Conservation (phyloP, 148 eudicot species). For the Gaultheria prostrata region DNA sequence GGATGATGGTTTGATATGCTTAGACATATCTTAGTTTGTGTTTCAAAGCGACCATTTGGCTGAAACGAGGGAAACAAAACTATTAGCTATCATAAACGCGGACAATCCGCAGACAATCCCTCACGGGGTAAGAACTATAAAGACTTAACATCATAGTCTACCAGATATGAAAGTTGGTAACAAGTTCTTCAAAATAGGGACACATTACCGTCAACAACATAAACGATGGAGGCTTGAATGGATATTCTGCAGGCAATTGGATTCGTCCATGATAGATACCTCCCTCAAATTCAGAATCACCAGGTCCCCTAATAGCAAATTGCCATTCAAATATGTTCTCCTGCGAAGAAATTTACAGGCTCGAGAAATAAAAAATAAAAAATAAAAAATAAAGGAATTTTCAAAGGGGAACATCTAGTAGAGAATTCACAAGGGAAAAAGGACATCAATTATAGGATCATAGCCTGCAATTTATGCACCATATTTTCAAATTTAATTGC, state of each 20-base stretch:
- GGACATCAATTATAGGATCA: not conserved
- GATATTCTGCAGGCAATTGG: slow-evolving; percentile 92
- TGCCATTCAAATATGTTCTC: slow-evolving; percentile 99
- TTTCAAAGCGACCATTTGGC: slow-evolving; percentile 99
- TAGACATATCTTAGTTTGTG: slow-evolving; percentile 94
- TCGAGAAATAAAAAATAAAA: not conserved
- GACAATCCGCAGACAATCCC: too few relatives aligned
- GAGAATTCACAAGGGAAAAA: not conserved
- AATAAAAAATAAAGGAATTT: too few relatives aligned
- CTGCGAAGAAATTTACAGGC: slow-evolving; percentile 30
- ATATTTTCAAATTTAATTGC: not conserved
- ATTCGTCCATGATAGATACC: slow-evolving; percentile 97
- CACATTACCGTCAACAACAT: slow-evolving; percentile 80
- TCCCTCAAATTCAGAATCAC: slow-evolving; percentile 92
- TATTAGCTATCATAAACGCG: not conserved
- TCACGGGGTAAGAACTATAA: not conserved
- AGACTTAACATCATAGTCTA: not conserved
- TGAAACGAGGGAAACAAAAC: slow-evolving; percentile 29
- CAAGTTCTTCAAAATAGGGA: not conserved
- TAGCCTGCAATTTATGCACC: not conserved
- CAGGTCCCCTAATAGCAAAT: slow-evolving; percentile 90
- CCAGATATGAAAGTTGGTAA: not conserved
- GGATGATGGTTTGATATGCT: slow-evolving; percentile 99
- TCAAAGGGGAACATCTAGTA: not conserved
- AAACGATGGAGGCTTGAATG: slow-evolving; percentile 95